Evolutionary conservation across 306 rosid species (phyloP), one percentile per base, ranked within the genome.

Genomic region (Dryas alaskensis): DNA sequence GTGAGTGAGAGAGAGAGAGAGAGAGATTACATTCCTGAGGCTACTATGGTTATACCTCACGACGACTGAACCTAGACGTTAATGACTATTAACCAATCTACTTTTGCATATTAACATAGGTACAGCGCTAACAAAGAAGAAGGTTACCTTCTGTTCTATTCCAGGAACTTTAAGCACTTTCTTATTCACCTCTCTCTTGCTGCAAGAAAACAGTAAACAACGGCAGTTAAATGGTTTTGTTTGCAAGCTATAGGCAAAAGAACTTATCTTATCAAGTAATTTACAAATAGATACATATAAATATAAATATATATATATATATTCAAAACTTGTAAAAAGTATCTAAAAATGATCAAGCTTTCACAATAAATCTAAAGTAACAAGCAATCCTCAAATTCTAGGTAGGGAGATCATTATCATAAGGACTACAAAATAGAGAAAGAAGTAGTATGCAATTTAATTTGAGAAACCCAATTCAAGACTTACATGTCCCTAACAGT

Each of bases 401-500:
- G 13, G 13, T 37, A 14, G 16, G 10, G 42, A 70, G 64, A 70
- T 42, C 52, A 70, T 44, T 52, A 7, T 60, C 49, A 40, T 50
- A 49, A 50, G 19, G 54, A 25, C 39, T 9, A 54, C 13, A 49
- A 17, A 31, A 17, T 45, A 5, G 63, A 52, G 19, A 16, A 51
- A 81, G 50, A 77, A 17, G 4, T 42, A 74, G n/a, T 63, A 62
- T 3, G 16, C 45, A 67, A 52, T 31, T 48, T n/a, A 50, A 67
- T 27, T 13, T 49, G 19, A 46, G 46, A 31, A 65, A 71, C 43
- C 5, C 58, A 7, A 72, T n/a, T 49, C 19, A 60, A 81, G 9
- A 85, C 97, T 87, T 87, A 94, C 99, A 94, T 65, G 84, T 94
- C 99, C 81, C 99, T 88, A 78, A 94, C 96, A 76, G 99, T 94